These are phyloP conservation scores for Conoideocrella luteorostrata DNA, from an alignment of 2,329 filamentous ascomycete genomes.

Conservation along the genomic window DNA sequence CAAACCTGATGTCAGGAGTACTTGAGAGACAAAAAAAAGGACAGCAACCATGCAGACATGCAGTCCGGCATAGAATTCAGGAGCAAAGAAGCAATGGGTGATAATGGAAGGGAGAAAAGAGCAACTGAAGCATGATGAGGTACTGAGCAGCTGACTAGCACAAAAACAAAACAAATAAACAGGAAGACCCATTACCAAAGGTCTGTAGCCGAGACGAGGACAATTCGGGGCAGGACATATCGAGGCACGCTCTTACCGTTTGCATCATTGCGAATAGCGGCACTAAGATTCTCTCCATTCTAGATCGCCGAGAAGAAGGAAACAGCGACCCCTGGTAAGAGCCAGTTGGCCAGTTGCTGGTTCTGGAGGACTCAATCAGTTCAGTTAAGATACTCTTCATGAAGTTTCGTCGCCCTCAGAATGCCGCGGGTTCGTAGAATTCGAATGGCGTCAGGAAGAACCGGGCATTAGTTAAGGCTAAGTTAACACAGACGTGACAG, in stretches of 20 bases:
- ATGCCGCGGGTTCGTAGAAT: too few species aligned
- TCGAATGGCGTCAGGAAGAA: too few species aligned
- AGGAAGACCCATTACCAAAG: constrained; percentile 2
- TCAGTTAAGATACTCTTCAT: too few species aligned
- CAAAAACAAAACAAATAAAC: constrained; percentile 6
- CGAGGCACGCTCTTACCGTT: constrained; percentile 8
- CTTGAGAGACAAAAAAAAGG: constrained; percentile 18
- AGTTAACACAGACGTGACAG: too few species aligned
- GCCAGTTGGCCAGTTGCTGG: too few species aligned
- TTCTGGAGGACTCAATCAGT: too few species aligned
- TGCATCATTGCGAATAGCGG: constrained; percentile 1
- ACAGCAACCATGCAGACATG: constrained; percentile 17
- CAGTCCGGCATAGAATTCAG: constrained; percentile 7
- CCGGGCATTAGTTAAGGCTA: too few species aligned
- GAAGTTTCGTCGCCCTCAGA: too few species aligned
- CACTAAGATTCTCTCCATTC: not conserved
- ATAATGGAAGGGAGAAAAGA: constrained; percentile 15
- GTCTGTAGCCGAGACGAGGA: constrained; percentile 3
- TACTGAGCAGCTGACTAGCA: constrained; percentile 7
- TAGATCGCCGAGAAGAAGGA: not conserved
- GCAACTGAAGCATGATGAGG: constrained; percentile 15
- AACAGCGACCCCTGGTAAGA: constrained; percentile 6
- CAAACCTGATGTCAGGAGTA: not conserved
- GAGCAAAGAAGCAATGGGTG: constrained; percentile 19
- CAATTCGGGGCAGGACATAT: constrained; percentile 5